Evolutionary conservation across 305 asterid genomes (phyloP), one percentile per base, ranked within the genome.

Genomic region (Petunia hybrid): DNA sequence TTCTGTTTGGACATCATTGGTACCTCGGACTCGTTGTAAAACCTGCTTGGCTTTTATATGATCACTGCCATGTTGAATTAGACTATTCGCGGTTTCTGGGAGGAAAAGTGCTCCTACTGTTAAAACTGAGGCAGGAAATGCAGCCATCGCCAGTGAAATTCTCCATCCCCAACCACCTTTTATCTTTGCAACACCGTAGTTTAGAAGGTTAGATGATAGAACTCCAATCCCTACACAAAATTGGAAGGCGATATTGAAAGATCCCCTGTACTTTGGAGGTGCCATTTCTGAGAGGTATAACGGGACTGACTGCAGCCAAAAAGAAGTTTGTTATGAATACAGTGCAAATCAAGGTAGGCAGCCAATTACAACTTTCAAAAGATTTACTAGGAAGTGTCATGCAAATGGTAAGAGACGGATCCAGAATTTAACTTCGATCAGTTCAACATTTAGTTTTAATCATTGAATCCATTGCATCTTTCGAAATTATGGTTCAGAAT

Each of bases 221-320:
- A 64, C 74, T 6, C 95, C 93, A 1, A 83, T 42, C 48, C 86
- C 79, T 0, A 89, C 78, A 38, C 89, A 85, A 0, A 87, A 36
- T 45, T 91, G 90, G 85, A 91, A 88, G 4, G 89, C 87, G 0
- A 64, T 83, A 87, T 71, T 87, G 66, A 89, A 83, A 4, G 92
- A 91, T 84, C 94, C 94, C 77, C 92, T 84, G 84, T 87, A 78
- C 56, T 68, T 89, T 0, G 89, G 69, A 1, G 88, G 90, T 73
- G 97, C 91, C 86, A 92, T 90, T 84, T 92, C 97, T n/a, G 97
- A 90, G 8, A 92, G 93, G 77, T 92, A 92, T 38, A 92, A 55
- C 2, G 94, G 94, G 7, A 88, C 87, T 53, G 94, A 71, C 97
- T 89, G 87, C 85, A 71, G 64, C 53, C 53, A 65, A 62, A 40